Evolutionary conservation across 257 asterid genomes (phyloP).

Genomic region (Mentha longifolia): DNA sequence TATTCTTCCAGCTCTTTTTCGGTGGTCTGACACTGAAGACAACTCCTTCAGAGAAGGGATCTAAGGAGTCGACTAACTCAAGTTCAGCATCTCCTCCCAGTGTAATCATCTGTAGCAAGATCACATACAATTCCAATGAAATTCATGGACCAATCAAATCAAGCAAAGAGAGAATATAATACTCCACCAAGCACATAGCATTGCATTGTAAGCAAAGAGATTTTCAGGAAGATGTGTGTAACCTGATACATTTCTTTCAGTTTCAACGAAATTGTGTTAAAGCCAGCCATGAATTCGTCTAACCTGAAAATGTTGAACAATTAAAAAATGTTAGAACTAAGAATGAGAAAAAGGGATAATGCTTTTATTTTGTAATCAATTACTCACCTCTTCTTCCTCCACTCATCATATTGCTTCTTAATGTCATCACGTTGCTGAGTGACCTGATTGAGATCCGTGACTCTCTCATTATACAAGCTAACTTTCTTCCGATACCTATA

Average conservation of each 20-base stretch:
- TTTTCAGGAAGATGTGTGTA: conserved; percentile 6
- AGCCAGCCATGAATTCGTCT: conserved; percentile 98
- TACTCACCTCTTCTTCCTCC: conserved; percentile 81
- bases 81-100: conserved; percentile 99
- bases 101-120: conserved; percentile 80
- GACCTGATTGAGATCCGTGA: conserved; percentile 79
- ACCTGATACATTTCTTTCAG: conserved; percentile 99
- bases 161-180: no score
- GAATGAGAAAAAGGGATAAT: no score
- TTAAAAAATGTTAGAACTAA: not conserved
- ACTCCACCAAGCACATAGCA: no score
- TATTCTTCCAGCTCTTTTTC: conserved; percentile 99
- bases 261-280: conserved; percentile 88
- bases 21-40: conserved; percentile 99
- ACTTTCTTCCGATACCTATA: conserved; percentile 81
- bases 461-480: conserved; percentile 76
- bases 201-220: conserved; percentile 20
- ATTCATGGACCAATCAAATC: conserved; percentile 1
- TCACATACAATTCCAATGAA: conserved; percentile 11
- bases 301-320: conserved; percentile 57
- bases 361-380: conserved; percentile 15
- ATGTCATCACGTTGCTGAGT: conserved; percentile 88
- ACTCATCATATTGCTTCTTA: conserved; percentile 89
- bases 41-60: conserved; percentile 98
- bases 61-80: conserved; percentile 92